Base-by-base conservation (phyloP, 2,329 filamentous ascomycete genomes). In the Stromatinia cepivora region DNA sequence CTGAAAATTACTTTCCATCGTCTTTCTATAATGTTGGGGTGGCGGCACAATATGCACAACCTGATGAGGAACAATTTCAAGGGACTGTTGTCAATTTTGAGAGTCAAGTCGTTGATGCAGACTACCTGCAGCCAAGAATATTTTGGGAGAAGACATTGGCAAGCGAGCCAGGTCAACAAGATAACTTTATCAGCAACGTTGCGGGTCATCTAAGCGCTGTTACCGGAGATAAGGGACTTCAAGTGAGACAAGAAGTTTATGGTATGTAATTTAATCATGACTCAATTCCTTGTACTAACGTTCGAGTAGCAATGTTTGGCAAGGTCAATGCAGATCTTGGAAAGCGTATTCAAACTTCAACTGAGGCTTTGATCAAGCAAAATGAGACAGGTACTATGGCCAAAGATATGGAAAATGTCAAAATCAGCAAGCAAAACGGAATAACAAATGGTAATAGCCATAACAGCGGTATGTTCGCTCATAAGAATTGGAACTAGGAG, bases 131-230 rank as follows among this genome's bases (percentile, higher is more conserved):
- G 71, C 72, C 79, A 3, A 74, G 76, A 31, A 73, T 70, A 7
- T 72, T 81, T 57, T 82, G 80, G 79, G 69, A 75, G 22, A 62
- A 34, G 39, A 65, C 70, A 10, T 36, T 71, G 17, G 48, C 34
- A 10, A 31, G 42, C n/a, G 52, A 48, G 34, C 39, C 54, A 10
- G 68, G 68, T 11, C 63, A 71, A 39, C 71, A 71, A 28, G 61
- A 70, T 34, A 63, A 70, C 56, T 59, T 72, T 15, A 69, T 77
- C 69, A 28, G 78, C 74, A 62, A 75, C 71, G 69, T 79, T 79
- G 69, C 79, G 83, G 69, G 34, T 22, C 78, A 84, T 83, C 80
- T 84, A 7, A 83, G 84, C 72, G 84, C 85, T 77, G 80, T 85
- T 46, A 84, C 84, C 72, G 83, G 84, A 34, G 25, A 62, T 13